Base-by-base conservation (phyloP, 805 yeast genomes). In the Saccharomyces paradoxus region DNA sequence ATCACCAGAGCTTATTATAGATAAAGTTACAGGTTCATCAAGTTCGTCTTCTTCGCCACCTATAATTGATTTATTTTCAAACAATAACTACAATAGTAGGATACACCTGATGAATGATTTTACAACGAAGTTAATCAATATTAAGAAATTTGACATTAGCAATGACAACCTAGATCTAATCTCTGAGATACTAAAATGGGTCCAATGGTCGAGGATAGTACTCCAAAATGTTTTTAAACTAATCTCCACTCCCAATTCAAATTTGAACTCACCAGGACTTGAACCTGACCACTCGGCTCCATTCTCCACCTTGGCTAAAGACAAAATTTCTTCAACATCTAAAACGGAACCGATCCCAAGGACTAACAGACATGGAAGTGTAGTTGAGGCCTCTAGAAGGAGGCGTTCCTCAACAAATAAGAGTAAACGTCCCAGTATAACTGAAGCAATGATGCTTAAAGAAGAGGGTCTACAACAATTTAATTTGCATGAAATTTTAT, bases 381-480 rank as follows among this genome's bases (percentile, higher is more conserved):
- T n/a, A 47, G 46, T 17, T 41, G 50, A 17, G 22, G 51, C 56
- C 2, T 31, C 55, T 5, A 37, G 44, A 37, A 60, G 63, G 52
- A 61, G 68, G 41, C 65, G 71, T 49, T 54, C 69, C 28, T 63
- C 64, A n/a, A 65, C 70, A 4, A 59, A 58, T 21, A 61, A 62
- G 29, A 61, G 58, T 30, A 62, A 64, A 41, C 61, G 70, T 41
- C 67, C 72, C 2, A 66, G 69, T 48, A 51, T 67, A 27, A 59
- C 66, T 2, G 71, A 68, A 27, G 58, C 71, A 2, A 60, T 63
- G 10, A 67, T 69, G 63, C 52, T 69, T 13, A 66, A 63, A 50
- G 72, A 69, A 46, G 69, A 68, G 55, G 72, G 72, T 6, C 48
- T 69, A 13, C 71, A 65, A 41, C 70, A 69, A 50, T 66, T 63